These are phyloP conservation scores for Aspergillus sp. DNA, from an alignment of 2,329 filamentous ascomycete genomes.

Conservation along the genomic window DNA sequence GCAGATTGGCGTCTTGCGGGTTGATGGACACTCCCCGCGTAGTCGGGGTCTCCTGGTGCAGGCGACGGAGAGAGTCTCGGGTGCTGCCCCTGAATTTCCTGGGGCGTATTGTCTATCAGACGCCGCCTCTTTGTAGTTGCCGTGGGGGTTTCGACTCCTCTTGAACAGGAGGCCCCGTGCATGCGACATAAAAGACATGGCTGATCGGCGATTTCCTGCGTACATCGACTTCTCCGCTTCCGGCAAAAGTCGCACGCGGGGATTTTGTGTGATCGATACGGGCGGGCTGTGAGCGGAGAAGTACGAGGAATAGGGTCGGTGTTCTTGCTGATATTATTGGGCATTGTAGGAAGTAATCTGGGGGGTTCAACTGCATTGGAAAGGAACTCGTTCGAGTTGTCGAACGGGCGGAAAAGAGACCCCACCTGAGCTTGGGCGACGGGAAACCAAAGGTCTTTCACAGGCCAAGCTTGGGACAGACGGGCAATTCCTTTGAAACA, in stretches of 20 bases:
- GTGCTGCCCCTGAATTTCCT: neutral
- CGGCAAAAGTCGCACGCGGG: constrained; percentile 9
- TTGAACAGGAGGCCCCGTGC: constrained; percentile 4
- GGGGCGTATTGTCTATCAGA: neutral
- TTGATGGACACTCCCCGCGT: no score
- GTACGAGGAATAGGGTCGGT: neutral
- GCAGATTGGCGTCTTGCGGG: neutral
- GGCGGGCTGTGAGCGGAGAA: neutral
- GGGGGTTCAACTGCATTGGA: no score
- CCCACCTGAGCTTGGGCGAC: no score
- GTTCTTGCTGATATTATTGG: neutral
- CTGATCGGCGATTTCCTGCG: constrained; percentile 6
- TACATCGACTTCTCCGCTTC: constrained; percentile 7
- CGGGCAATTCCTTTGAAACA: no score
- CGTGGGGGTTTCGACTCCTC: neutral
- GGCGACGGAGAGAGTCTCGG: neutral
- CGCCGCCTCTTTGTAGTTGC: neutral
- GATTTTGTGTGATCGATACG: constrained; percentile 6
- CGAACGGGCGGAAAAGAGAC: neutral
- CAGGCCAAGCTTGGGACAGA: no score
- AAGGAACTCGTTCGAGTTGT: neutral
- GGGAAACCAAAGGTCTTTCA: no score
- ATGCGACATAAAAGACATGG: constrained; percentile 10
- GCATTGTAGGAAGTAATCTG: neutral
- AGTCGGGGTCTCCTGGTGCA: no score